Conservation (phyloP, 169 alveolate genomes). For the Plasmodium falciparum region DNA sequence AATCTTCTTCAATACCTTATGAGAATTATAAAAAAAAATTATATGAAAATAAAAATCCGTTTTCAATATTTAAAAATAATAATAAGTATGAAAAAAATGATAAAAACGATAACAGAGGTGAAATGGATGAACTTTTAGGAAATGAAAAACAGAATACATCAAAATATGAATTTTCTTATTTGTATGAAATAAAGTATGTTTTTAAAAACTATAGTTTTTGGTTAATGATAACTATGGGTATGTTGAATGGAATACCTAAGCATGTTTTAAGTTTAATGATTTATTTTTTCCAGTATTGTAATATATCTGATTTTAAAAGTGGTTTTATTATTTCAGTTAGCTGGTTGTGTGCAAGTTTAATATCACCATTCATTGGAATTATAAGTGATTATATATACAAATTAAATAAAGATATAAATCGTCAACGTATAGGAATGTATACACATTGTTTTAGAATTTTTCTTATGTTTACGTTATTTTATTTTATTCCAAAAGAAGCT, state of each 20-base stretch:
- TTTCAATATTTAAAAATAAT: constrained; percentile 25
- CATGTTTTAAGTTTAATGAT: constrained; percentile 81
- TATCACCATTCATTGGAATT: constrained; percentile 82
- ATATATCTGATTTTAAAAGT: constrained; percentile 79
- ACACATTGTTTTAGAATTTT: constrained; percentile 77
- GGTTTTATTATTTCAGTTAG: constrained; percentile 79
- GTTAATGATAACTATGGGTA: constrained; percentile 81
- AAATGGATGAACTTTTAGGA: constrained; percentile 13
- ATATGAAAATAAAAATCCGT: constrained; percentile 1
- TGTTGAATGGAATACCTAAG: constrained; percentile 81
- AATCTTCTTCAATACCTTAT: no score
- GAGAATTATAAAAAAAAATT: neutral
- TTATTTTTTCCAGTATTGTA: constrained; percentile 82
- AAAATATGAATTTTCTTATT: constrained; percentile 63
- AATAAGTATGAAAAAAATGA: constrained; percentile 11
- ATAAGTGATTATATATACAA: constrained; percentile 79
- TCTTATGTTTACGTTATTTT: constrained; percentile 75
- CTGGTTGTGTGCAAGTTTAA: constrained; percentile 81
- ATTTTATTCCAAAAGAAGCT: constrained; percentile 80
- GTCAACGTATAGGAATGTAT: constrained; percentile 80
- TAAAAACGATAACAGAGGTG: constrained; percentile 14
- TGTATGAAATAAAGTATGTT: constrained; percentile 75
- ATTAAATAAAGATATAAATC: constrained; percentile 76
- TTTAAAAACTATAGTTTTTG: constrained; percentile 80
- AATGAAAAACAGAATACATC: constrained; percentile 20